Conservation (phyloP, 2,329 filamentous ascomycete species). For the Ascocoryne sarcoides region DNA sequence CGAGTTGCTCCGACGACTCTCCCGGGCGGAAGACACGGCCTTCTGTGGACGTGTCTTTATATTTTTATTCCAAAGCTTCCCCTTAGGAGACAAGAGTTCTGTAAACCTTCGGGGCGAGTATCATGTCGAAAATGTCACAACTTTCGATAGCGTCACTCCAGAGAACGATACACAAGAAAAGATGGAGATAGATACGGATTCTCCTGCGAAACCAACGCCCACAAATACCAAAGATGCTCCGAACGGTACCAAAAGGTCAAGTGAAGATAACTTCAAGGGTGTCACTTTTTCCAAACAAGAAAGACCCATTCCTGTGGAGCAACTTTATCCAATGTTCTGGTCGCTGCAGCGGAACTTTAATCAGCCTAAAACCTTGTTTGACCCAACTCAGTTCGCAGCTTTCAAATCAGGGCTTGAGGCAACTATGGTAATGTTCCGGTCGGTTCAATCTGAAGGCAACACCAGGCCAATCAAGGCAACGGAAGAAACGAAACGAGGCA, state of each 20-base stretch:
- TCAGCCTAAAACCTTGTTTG: slow-evolving; percentile 76
- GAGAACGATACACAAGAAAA: slow-evolving; percentile 39
- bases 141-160: slow-evolving; percentile 54
- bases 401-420: slow-evolving; percentile 56
- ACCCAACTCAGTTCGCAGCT: slow-evolving; percentile 52
- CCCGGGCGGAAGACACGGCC: slow-evolving; percentile 91
- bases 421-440: slow-evolving; percentile 69
- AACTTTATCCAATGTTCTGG: slow-evolving; percentile 90
- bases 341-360: slow-evolving; percentile 86
- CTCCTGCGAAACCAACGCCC: slow-evolving; percentile 26
- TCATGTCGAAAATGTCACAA: slow-evolving; percentile 88
- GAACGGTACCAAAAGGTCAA: slow-evolving; percentile 20
- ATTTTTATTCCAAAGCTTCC: slow-evolving; percentile 97
- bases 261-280: slow-evolving; percentile 33
- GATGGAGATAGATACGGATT: slow-evolving; percentile 59
- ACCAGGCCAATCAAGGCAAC: slow-evolving; percentile 41
- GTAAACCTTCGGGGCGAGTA: slow-evolving; percentile 95
- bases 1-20: slow-evolving; percentile 83
- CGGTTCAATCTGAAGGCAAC: slow-evolving; percentile 42
- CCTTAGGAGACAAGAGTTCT: slow-evolving; percentile 90
- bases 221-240: slow-evolving; percentile 5
- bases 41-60: slow-evolving; percentile 98
- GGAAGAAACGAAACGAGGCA: slow-evolving; percentile 55
- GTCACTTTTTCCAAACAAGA: slow-evolving; percentile 35
- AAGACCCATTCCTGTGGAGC: slow-evolving; percentile 55